phyloP scores from a whole-genome alignment of 176 grass and related monocot genomes.

The Leersia perrieri region DNA sequence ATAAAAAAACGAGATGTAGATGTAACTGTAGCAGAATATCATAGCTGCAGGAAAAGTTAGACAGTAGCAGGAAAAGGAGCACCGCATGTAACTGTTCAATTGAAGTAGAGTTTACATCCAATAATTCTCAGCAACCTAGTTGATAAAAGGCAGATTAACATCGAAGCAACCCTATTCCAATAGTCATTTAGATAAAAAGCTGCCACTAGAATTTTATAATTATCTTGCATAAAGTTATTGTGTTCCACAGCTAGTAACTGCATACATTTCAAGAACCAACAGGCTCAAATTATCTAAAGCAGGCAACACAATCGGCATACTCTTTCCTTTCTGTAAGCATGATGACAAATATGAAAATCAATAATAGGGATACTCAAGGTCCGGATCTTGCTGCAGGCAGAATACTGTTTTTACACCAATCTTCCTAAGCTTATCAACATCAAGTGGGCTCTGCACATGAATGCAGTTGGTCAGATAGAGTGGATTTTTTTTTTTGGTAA shows the following conservation, averaged over 20 bases:
- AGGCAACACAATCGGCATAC: neutral
- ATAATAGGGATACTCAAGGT: constrained; percentile 77
- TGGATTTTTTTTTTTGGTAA: neutral
- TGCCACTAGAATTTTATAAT: neutral
- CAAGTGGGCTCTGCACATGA: constrained; percentile 60
- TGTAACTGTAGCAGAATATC: neutral
- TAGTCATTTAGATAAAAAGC: neutral
- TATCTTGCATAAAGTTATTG: neutral
- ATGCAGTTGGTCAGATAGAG: constrained; percentile 35
- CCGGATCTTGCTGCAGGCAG: constrained; percentile 92
- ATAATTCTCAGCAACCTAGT: neutral
- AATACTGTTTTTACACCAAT: constrained; percentile 94
- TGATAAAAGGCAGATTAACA: neutral
- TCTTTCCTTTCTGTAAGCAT: neutral
- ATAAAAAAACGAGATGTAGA: neutral
- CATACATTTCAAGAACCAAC: neutral
- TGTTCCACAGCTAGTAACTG: neutral
- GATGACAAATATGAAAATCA: neutral
- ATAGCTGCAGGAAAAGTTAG: neutral
- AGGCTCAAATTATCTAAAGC: neutral
- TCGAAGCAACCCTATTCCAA: neutral
- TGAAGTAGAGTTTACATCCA: neutral
- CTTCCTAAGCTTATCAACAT: constrained; percentile 87
- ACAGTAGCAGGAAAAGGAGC: neutral
- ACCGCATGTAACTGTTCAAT: neutral